Percentiles rank a stretch among this genome's conserved stretches.
These are phyloP conservation scores for Lentinula lateritia DNA, from an alignment of 768 basidiomycete species.

Conservation along the genomic window DNA sequence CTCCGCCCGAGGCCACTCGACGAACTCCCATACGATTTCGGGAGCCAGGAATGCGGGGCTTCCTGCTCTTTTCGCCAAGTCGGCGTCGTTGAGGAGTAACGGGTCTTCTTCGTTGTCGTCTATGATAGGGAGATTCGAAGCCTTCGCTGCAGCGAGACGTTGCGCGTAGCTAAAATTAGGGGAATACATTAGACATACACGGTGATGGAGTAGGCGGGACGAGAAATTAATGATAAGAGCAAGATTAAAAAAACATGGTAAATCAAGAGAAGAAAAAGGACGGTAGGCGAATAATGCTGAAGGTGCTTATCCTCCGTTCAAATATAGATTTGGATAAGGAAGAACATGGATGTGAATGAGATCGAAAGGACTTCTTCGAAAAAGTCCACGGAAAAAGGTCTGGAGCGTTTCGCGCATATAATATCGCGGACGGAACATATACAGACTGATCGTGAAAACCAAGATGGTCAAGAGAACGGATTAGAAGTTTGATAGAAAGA, in stretches of 20 bases:
- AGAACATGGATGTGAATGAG: too few species aligned
- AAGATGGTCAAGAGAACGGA: background rate
- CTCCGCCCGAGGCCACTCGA: slow-evolving; percentile 22
- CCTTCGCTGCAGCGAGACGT: slow-evolving; percentile 57
- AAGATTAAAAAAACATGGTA: too few species aligned
- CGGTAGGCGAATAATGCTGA: too few species aligned
- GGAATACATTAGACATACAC: background rate
- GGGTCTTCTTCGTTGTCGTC: slow-evolving; percentile 43
- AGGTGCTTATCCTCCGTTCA: too few species aligned
- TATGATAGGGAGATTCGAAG: slow-evolving; percentile 12
- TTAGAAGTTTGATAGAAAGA: background rate
- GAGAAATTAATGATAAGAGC: background rate
- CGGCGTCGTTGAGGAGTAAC: slow-evolving; percentile 76
- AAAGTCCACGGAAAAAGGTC: too few species aligned
- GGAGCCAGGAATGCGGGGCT: slow-evolving; percentile 96
- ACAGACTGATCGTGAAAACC: too few species aligned
- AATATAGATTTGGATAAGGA: too few species aligned
- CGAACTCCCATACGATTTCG: slow-evolving; percentile 78
- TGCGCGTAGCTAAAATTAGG: slow-evolving; percentile 59
- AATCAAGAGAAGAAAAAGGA: too few species aligned
- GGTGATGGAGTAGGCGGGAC: background rate
- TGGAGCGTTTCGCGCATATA: too few species aligned
- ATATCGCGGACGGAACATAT: too few species aligned
- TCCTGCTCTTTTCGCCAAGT: slow-evolving; percentile 86
- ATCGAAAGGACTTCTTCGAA: too few species aligned